A percentile compares a stretch with the other conserved stretches of the same genome.
Conservation (phyloP, 805 yeast genomes). For the Yarrowia yakushimensis region DNA sequence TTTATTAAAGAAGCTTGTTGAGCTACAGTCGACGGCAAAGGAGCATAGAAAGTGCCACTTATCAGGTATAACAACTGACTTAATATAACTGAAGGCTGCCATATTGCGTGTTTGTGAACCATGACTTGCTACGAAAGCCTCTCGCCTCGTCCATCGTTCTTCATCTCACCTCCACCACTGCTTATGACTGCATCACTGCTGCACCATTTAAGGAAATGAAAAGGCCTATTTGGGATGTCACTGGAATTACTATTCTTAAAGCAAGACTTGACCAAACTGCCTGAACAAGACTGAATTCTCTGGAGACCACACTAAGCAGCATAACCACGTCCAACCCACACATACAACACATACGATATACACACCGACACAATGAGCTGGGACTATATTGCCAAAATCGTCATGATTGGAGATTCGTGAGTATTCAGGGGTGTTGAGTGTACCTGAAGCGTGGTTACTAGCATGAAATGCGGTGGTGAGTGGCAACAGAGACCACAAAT, state of each 20-base stretch:
- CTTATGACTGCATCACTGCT: not conserved
- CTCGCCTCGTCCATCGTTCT: no score
- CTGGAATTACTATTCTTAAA: not conserved
- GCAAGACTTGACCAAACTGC: not conserved
- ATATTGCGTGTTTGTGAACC: no score
- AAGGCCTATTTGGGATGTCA: not conserved
- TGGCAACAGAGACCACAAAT: not conserved
- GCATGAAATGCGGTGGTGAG: not conserved
- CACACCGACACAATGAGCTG: not conserved
- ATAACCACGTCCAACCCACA: not conserved
- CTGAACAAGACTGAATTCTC: not conserved
- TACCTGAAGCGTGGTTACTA: not conserved
- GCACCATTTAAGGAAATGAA: slow-evolving; percentile 21
- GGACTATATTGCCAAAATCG: slow-evolving; percentile 27
- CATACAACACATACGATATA: not conserved
- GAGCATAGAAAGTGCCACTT: no score
- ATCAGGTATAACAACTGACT: no score
- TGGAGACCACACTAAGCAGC: not conserved
- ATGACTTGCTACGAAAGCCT: no score
- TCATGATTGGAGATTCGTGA: slow-evolving; percentile 41
- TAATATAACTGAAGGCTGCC: no score
- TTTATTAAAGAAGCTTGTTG: no score
- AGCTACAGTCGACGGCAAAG: no score
- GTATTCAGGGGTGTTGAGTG: slow-evolving; percentile 27
- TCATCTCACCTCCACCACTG: not conserved